Evolutionary conservation across 1,284 basidiomycete genomes (phyloP), one percentile per base, ranked within the genome.

Genomic region (Ustilago loliicola): DNA sequence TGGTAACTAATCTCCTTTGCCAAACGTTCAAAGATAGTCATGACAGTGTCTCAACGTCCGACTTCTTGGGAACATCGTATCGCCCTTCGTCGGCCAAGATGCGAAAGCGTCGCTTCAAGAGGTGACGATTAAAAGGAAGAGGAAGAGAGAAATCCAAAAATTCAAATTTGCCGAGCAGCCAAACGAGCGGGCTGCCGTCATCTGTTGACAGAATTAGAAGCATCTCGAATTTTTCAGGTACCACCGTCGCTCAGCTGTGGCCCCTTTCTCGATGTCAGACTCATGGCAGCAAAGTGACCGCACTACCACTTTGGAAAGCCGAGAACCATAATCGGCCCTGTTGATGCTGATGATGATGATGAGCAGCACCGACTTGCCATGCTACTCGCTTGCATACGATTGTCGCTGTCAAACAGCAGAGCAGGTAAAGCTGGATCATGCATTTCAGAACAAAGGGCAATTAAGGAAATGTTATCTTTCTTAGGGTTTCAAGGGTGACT

Each of bases 171-270:
- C 67, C 56, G 58, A 57, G 57, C 42, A 59, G 61, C 52, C 3
- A 32, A n/a, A 32, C 23, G 19, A 65, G 62, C 68, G 55, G 30
- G 13, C 23, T 65, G 62, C 62, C 68, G 68, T 71, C 68, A 71
- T 71, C 17, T 2, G 32, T 50, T 30, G 61, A 56, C 53, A 48
- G 53, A 63, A 50, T 63, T 63, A 63, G 61, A 63, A 63, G 30
- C 47, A 52, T 30, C 36, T 38, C 36, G 42, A 48, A 54, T 36
- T 55, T 36, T 55, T 38, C 29, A 36, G 40, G 30, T 29, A 47
- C 11, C 15, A 23, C 27, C 29, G 30, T 38, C n/a, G 32, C 42
- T 42, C 29, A 17, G 47, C 15, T 57, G 5, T 21, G 19, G 23
- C 17, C 38, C 13, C 27, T 32, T 29, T 47, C 19, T 32, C 36